phyloP scores from a whole-genome alignment of 345 rosid species.

The Syzygium oleosum region DNA sequence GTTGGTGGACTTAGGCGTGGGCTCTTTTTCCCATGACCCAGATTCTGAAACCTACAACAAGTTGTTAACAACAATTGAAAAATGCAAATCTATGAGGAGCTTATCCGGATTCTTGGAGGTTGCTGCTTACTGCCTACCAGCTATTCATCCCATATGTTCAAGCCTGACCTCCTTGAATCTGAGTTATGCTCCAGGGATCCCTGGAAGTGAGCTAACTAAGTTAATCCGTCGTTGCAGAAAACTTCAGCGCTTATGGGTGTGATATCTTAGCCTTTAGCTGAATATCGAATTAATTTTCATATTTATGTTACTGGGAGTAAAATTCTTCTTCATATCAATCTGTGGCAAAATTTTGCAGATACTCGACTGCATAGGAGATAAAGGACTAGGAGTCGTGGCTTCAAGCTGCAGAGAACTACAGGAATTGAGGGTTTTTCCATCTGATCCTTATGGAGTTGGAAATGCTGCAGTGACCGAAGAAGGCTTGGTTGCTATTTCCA shows the following conservation, averaged over 20 bases:
- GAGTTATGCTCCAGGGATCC: constrained; percentile 79
- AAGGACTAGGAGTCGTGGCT: constrained; percentile 77
- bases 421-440: constrained; percentile 90
- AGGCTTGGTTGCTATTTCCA: constrained; percentile 79
- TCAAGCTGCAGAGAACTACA: constrained; percentile 69
- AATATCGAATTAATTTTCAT: background rate
- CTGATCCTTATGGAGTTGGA: constrained; percentile 53
- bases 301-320: background rate
- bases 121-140: constrained; percentile 48
- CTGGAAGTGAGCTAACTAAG: constrained; percentile 47
- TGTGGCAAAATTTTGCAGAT: constrained; percentile 41
- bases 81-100: constrained; percentile 52
- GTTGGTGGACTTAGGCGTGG: constrained; percentile 77
- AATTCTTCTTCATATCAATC: background rate
- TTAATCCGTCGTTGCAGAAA: constrained; percentile 57
- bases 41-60: constrained; percentile 45
- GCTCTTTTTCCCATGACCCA: constrained; percentile 67
- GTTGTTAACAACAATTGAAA: constrained; percentile 33
- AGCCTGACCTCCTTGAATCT: constrained; percentile 64
- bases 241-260: constrained; percentile 84
- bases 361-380: constrained; percentile 85
- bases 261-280: constrained; percentile 1
- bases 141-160: constrained; percentile 52
- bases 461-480: constrained; percentile 70
- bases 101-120: constrained; percentile 90